A percentile compares a stretch with the other conserved stretches of the same genome.
These are phyloP conservation scores for Selaginella tamariscina DNA, from an alignment of 75 land plant species.

Conservation along the genomic window DNA sequence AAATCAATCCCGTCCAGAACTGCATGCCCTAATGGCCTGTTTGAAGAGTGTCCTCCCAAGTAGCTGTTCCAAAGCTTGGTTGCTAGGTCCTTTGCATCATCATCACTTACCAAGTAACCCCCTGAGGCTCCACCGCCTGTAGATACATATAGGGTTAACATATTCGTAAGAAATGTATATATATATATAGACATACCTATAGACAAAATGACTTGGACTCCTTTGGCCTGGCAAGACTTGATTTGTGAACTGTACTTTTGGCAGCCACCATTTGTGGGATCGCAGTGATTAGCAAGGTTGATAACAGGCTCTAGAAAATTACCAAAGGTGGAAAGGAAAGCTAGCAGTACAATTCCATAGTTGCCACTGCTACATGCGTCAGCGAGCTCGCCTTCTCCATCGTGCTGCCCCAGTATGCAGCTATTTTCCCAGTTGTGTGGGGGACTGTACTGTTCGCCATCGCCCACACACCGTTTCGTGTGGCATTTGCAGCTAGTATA, in stretches of 20 bases:
- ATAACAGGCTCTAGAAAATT: not conserved
- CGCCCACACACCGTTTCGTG: too few species aligned
- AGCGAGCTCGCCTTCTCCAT: not conserved
- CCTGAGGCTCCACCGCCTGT: conserved; percentile 43
- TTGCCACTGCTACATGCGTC: not conserved
- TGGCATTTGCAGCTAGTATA: too few species aligned
- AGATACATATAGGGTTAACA: too few species aligned
- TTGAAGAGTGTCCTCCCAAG: conserved; percentile 30
- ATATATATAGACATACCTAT: too few species aligned
- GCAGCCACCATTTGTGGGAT: not conserved
- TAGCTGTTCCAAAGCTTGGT: conserved; percentile 49
- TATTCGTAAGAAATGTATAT: too few species aligned
- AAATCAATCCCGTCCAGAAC: conserved; percentile 40
- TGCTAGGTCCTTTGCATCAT: conserved; percentile 36
- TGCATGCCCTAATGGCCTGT: conserved; percentile 41
- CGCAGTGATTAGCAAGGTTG: not conserved
- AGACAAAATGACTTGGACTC: not conserved
- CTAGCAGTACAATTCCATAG: not conserved
- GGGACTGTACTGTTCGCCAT: too few species aligned
- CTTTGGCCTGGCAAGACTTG: not conserved
- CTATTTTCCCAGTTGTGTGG: not conserved
- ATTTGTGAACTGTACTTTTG: not conserved
- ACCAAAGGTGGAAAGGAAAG: not conserved
- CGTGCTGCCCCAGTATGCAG: not conserved
- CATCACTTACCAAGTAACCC: conserved; percentile 24